Base-by-base conservation (phyloP, 2,329 filamentous ascomycete genomes). In the Fusarium verrucosum region DNA sequence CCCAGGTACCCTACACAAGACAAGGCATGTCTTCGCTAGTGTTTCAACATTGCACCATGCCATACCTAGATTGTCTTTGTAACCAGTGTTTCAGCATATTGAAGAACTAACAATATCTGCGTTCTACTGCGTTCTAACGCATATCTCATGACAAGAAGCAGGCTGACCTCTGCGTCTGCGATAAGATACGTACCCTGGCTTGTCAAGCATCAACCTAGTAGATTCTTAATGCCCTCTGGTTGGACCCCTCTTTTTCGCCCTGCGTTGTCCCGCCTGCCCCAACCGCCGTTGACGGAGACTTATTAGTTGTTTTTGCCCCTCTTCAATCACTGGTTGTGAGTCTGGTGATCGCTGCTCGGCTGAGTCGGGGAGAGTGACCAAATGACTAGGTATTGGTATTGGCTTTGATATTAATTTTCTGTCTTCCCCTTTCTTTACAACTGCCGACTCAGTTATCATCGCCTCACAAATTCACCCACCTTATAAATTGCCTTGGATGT, bases 291-390 rank as follows among this genome's bases (percentile, higher is more conserved):
- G 41, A 51, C 23, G 47, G 22, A 32, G 26, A 42, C 32, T 32
- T 30, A 22, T 23, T 37, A 42, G 26, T 32, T 30, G 26, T 23
- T 37, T 66, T 68, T 50, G 61, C 65, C 62, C 68, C 66, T 68
- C 66, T 53, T 50, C 50, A 52, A 60, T 64, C 58, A 59, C 63
- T 70, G 60, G 67, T 64, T 46, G 57, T 33, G 47, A 50, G 68
- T 72, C 70, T 47, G 66, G 70, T 72, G 70, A 72, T 72, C 66
- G 68, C 69, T 68, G 57, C 52, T 57, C 63, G 68, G 63, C 44
- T 69, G 52, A 62, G 69, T 52, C 55, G 60, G 54, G 19, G 49
- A 66, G 50, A 43, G 45, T 62, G 70, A 65, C 58, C 66, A 66
- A 69, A 55, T 71, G 66, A 70, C 62, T 58, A 46, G 26, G n/a